These are phyloP conservation scores for Apiospora saccharicola DNA, from an alignment of 2,329 filamentous ascomycete genomes.

Conservation along the genomic window DNA sequence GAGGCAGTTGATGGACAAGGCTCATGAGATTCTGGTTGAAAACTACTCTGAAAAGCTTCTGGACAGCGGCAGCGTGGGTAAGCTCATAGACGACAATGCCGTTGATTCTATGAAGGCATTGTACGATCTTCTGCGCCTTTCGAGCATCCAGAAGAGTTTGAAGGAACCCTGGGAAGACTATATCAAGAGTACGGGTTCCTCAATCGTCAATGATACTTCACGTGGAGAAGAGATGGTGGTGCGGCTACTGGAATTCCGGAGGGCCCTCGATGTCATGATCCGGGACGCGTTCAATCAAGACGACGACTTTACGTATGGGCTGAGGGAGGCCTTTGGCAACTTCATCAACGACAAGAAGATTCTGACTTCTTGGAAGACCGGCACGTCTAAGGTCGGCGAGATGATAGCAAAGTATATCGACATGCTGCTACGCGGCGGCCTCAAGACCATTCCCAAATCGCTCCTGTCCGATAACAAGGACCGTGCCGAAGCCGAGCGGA, in stretches of 20 bases:
- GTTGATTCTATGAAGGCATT: slow-evolving; percentile 75
- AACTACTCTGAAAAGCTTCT: slow-evolving; percentile 72
- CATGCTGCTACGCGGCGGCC: slow-evolving; percentile 82
- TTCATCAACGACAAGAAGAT: slow-evolving; percentile 93
- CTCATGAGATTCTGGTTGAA: slow-evolving; percentile 76
- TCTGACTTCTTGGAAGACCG: slow-evolving; percentile 75
- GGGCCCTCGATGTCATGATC: slow-evolving; percentile 78
- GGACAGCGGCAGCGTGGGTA: slow-evolving; percentile 70
- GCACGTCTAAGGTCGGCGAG: slow-evolving; percentile 93
- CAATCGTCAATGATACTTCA: slow-evolving; percentile 81
- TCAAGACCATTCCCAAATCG: slow-evolving; percentile 80
- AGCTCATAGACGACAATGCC: slow-evolving; percentile 75
- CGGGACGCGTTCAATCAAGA: slow-evolving; percentile 79
- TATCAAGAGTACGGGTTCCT: slow-evolving; percentile 76
- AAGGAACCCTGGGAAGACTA: slow-evolving; percentile 79
- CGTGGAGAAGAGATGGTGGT: slow-evolving; percentile 87
- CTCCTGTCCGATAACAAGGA: slow-evolving; percentile 70
- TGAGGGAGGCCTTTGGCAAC: slow-evolving; percentile 84
- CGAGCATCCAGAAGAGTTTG: slow-evolving; percentile 73
- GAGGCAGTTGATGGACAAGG: slow-evolving; percentile 73
- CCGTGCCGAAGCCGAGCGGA: slow-evolving; percentile 63
- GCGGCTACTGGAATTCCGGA: slow-evolving; percentile 81
- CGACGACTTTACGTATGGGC: slow-evolving; percentile 76
- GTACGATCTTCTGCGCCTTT: slow-evolving; percentile 78
- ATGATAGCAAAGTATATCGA: slow-evolving; percentile 99